A percentile compares a stretch with the other conserved stretches of the same genome.
These are phyloP conservation scores for Mallotus nudiflorus DNA, from an alignment of 345 rosid genomes.

Conservation along the genomic window DNA sequence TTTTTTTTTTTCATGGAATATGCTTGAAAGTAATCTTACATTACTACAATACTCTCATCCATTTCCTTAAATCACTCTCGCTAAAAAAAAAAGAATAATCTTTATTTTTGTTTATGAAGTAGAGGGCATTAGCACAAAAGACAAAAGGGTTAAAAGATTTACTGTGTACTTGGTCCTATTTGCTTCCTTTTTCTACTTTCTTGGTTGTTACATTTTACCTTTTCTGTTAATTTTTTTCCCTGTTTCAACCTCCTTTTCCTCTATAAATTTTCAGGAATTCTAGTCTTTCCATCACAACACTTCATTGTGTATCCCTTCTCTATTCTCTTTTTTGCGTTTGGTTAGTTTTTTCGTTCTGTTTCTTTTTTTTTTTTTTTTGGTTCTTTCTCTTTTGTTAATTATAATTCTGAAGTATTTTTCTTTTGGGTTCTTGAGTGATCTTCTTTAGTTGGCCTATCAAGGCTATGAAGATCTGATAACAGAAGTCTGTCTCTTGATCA, in stretches of 20 bases:
- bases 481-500: not conserved
- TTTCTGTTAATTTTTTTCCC: too few relatives aligned
- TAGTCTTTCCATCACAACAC: constrained; percentile 6
- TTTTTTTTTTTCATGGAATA: too few relatives aligned
- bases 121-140: not conserved
- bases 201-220: not conserved
- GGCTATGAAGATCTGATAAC: not conserved
- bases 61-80: not conserved
- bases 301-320: constrained; percentile 5
- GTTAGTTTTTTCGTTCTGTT: not conserved
- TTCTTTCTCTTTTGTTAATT: not conserved
- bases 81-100: not conserved
- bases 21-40: too few relatives aligned
- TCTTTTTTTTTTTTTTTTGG: not conserved
- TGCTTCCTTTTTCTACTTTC: not conserved
- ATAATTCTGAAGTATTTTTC: not conserved
- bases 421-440: not conserved
- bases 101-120: not conserved
- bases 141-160: constrained; percentile 1
- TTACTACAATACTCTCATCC: constrained; percentile 1
- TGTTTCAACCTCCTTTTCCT: not conserved
- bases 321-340: constrained; percentile 17
- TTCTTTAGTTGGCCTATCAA: not conserved
- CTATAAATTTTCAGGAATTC: constrained; percentile 14
- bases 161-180: not conserved